Base-by-base conservation (phyloP, 2,329 filamentous ascomycete species). In the Aureobasidium melanogenum region DNA sequence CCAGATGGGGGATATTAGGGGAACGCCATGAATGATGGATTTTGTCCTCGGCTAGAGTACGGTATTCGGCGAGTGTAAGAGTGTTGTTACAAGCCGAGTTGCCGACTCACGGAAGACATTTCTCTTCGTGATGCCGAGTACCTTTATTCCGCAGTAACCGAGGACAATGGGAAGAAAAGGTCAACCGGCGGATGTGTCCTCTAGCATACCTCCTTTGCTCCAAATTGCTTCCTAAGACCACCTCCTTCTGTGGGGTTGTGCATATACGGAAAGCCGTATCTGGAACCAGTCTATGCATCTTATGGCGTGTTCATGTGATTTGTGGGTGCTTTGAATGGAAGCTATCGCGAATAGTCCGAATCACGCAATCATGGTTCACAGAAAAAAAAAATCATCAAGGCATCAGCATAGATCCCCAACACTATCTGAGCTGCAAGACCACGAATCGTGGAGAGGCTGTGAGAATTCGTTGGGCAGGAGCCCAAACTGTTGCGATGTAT, bases 361-460 rank as follows among this genome's bases (percentile, higher is more conserved):
- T 32, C 54, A 57, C 54, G 54, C 54, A 57, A 57, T 47, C 30
- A 28, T 46, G 30, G 9, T 57, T 30, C n/a, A n/a, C n/a, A 32
- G 30, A 32, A 5, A 12, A n/a, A 38, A 30, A 30, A 22, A 12
- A 22, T 19, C 9, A 17, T 26, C 26, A 56, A 57, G 54, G 54
- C 54, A 47, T 10, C 54, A 36, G 54, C 54, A 44, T 26, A 28
- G 22, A 24, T n/a, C 19, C 54, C 54, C 54, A 57, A 47, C 54
- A 56, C n/a, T 56, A 28, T 41, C 17, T 41, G 52, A 56, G 28
- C 41, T 46, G 30, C 24, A 30, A 26, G 30, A 36, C n/a, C 24
- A 41, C 41, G 54, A 57, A 38, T 57, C 54, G 41, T 57, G 54
- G 9, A 22, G 8, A 41, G 44, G 54, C 39, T 47, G 41, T 10